Evolutionary conservation across 768 basidiomycete genomes (phyloP).

Genomic region (Psilocybe azurescens): DNA sequence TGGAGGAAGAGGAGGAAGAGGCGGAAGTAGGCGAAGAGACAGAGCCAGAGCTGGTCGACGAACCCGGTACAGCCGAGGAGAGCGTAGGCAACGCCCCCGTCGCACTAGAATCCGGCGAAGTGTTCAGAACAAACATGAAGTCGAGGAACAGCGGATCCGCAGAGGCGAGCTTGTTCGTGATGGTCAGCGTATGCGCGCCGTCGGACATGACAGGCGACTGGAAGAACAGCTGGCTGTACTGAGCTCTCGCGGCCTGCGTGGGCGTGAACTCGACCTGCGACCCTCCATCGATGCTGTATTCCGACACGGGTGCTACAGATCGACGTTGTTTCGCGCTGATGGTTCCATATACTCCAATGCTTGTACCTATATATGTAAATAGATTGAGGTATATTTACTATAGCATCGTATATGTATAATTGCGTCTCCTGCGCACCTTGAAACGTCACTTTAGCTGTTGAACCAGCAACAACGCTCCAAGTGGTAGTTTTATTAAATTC

Average conservation of each 20-base stretch:
- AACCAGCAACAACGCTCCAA: slow-evolving; percentile 22
- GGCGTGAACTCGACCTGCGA: slow-evolving; percentile 16
- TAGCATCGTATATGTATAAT: background rate
- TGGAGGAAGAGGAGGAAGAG: background rate
- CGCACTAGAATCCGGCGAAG: slow-evolving; percentile 9
- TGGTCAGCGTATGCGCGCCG: slow-evolving; percentile 27
- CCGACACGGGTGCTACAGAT: slow-evolving; percentile 17
- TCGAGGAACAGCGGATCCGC: slow-evolving; percentile 28
- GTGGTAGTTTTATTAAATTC: slow-evolving; percentile 26
- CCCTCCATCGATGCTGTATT: slow-evolving; percentile 28
- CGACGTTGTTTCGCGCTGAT: slow-evolving; percentile 8
- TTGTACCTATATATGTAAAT: slow-evolving; percentile 20
- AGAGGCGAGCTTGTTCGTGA: slow-evolving; percentile 19
- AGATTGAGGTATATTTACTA: background rate
- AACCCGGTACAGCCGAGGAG: slow-evolving; percentile 2
- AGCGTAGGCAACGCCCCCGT: slow-evolving; percentile 1
- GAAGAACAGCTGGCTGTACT: slow-evolving; percentile 27
- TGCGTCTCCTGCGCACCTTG: slow-evolving; percentile 20
- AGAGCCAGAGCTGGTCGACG: background rate
- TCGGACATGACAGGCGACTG: slow-evolving; percentile 24
- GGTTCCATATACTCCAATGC: slow-evolving; percentile 29
- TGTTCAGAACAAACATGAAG: slow-evolving; percentile 21
- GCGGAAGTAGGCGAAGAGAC: background rate
- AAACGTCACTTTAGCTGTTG: slow-evolving; percentile 29
- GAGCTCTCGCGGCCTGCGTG: background rate